Evolutionary conservation across 148 eudicot genomes (phyloP).

Genomic region (Vaccinium macrocarpon): DNA sequence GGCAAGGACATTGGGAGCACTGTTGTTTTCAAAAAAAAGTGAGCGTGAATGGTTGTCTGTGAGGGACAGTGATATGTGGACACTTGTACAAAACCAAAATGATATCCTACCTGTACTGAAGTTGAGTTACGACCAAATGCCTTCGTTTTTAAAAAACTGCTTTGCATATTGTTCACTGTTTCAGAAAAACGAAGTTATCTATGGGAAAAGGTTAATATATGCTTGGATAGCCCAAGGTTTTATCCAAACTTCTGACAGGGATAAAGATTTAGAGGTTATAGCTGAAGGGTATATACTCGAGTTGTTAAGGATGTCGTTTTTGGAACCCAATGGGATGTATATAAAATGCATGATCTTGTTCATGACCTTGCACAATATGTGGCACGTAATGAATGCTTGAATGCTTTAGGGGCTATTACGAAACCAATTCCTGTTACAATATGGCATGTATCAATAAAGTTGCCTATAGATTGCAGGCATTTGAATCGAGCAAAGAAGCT

Average conservation of each 20-base stretch:
- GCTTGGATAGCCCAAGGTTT: background rate
- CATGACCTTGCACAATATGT: background rate
- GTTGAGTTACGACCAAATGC: background rate
- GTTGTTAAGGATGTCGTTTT: background rate
- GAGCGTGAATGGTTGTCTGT: constrained; percentile 13
- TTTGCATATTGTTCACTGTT: background rate
- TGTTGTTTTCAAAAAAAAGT: background rate
- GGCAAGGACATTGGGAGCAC: constrained; percentile 9
- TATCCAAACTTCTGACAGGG: background rate
- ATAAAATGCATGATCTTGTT: constrained; percentile 11
- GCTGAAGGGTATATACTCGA: background rate
- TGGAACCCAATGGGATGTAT: background rate
- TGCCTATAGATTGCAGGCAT: background rate
- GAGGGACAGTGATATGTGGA: background rate
- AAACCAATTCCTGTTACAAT: background rate
- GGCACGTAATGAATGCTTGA: background rate
- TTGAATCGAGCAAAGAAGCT: background rate
- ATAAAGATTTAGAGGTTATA: background rate
- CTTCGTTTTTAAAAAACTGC: background rate
- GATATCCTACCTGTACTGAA: background rate
- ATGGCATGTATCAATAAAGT: no score
- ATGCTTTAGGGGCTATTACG: background rate
- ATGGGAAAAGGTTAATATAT: background rate
- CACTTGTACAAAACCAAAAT: background rate
- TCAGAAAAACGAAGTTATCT: background rate